Evolutionary conservation across 148 eudicot species (phyloP).

Genomic region (Cornus suecica): DNA sequence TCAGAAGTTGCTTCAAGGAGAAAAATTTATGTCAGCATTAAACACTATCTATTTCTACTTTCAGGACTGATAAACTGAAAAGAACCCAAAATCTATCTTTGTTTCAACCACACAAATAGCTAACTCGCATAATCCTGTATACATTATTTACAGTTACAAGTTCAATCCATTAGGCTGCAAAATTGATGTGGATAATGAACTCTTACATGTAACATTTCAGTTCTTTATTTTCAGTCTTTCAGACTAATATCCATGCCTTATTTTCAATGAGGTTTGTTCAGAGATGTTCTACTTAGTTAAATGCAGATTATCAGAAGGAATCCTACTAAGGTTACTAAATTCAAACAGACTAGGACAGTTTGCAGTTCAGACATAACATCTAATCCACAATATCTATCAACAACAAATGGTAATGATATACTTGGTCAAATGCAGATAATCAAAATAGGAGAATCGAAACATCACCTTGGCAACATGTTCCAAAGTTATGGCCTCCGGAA

Average conservation of each 20-base stretch:
- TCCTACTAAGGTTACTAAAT: background rate
- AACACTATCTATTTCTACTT: background rate
- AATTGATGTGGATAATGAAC: background rate
- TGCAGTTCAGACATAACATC: background rate
- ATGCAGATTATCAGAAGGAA: too few relatives aligned
- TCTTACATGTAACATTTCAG: background rate
- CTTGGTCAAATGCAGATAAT: background rate
- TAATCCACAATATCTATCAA: background rate
- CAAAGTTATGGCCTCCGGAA: conserved; percentile 78
- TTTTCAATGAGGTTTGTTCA: background rate
- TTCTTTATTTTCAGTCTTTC: background rate
- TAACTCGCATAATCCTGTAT: too few relatives aligned
- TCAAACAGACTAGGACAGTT: background rate
- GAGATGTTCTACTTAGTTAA: too few relatives aligned
- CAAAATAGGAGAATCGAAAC: conserved; percentile 3
- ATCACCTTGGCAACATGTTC: conserved; percentile 88
- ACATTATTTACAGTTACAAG: background rate
- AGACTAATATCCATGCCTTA: background rate
- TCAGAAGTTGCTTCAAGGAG: too few relatives aligned
- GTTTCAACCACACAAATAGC: background rate
- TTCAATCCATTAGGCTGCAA: background rate
- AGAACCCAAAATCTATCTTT: background rate
- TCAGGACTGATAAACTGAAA: background rate
- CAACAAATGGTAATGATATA: background rate
- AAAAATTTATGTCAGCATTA: background rate